phyloP scores from a whole-genome alignment of 495 filamentous ascomycete genomes.

The Penicillium tannophilum region DNA sequence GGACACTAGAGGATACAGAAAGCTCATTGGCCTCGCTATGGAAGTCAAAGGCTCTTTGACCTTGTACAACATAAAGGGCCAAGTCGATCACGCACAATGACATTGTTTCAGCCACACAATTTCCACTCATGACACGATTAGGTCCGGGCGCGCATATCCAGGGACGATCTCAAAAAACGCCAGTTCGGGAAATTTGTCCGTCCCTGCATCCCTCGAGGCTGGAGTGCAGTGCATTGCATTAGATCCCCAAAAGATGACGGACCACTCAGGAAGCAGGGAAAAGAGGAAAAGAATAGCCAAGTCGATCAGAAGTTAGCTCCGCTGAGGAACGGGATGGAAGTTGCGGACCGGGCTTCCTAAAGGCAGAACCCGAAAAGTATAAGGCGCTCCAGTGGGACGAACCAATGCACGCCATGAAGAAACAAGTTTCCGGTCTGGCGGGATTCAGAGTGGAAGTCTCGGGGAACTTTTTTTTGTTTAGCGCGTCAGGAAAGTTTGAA shows the following conservation, averaged over 20 bases:
- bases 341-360: background rate
- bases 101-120: slow-evolving; percentile 21
- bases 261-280: background rate
- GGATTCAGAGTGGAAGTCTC: slow-evolving; percentile 15
- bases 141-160: slow-evolving; percentile 17
- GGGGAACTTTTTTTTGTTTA: slow-evolving; percentile 23
- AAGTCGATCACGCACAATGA: slow-evolving; percentile 5
- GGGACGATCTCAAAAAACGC: slow-evolving; percentile 23
- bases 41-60: background rate
- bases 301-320: background rate
- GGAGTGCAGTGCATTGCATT: slow-evolving; percentile 19
- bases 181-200: slow-evolving; percentile 33
- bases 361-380: background rate
- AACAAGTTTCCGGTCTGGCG: slow-evolving; percentile 18
- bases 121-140: slow-evolving; percentile 18
- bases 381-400: background rate
- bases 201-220: slow-evolving; percentile 21
- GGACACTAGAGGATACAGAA: background rate
- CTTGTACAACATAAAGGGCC: background rate
- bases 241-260: background rate
- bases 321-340: background rate
- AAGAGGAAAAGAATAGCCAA: background rate
- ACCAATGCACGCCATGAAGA: slow-evolving; percentile 10
- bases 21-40: slow-evolving; percentile 6
- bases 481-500: slow-evolving; percentile 19